Conservation (phyloP, 352 stramenopile species). For the Globisporangium yorkense region DNA sequence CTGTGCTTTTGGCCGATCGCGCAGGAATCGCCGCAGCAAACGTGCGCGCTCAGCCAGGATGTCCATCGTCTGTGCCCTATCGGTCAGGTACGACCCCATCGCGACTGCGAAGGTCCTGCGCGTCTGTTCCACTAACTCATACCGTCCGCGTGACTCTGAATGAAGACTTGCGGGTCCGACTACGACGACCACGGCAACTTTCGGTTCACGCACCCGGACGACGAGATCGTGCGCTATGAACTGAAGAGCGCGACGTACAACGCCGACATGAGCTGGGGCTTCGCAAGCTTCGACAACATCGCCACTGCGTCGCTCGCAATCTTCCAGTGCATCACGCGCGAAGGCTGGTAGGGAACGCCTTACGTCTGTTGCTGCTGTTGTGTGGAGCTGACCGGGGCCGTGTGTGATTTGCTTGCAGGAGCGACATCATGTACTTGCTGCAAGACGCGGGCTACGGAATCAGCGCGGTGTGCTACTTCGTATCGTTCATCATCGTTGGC, state of each 20-base stretch:
- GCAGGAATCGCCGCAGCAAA: slow-evolving; percentile 42
- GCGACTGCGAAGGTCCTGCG: no score
- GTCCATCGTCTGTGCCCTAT: slow-evolving; percentile 34
- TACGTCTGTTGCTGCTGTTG: background rate
- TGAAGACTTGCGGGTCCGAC: slow-evolving; percentile 51
- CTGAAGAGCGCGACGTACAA: slow-evolving; percentile 47
- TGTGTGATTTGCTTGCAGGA: slow-evolving; percentile 17
- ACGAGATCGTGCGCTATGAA: slow-evolving; percentile 26
- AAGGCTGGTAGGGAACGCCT: slow-evolving; percentile 77
- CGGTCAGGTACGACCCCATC: slow-evolving; percentile 19
- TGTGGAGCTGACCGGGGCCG: background rate
- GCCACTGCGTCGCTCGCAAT: slow-evolving; percentile 71
- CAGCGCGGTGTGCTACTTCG: slow-evolving; percentile 73
- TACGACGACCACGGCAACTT: slow-evolving; percentile 59
- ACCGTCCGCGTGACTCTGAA: background rate
- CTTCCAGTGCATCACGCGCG: slow-evolving; percentile 89
- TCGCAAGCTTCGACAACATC: slow-evolving; percentile 89
- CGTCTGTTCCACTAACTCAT: no score
- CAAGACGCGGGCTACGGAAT: slow-evolving; percentile 43
- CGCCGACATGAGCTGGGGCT: slow-evolving; percentile 79
- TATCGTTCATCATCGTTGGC: slow-evolving; percentile 83
- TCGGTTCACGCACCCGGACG: slow-evolving; percentile 48
- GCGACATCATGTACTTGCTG: slow-evolving; percentile 62
- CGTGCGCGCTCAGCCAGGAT: slow-evolving; percentile 42
- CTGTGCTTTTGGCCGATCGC: slow-evolving; percentile 90